Base-by-base conservation (phyloP, 2,329 filamentous ascomycete species). In the Botrytis medusae region DNA sequence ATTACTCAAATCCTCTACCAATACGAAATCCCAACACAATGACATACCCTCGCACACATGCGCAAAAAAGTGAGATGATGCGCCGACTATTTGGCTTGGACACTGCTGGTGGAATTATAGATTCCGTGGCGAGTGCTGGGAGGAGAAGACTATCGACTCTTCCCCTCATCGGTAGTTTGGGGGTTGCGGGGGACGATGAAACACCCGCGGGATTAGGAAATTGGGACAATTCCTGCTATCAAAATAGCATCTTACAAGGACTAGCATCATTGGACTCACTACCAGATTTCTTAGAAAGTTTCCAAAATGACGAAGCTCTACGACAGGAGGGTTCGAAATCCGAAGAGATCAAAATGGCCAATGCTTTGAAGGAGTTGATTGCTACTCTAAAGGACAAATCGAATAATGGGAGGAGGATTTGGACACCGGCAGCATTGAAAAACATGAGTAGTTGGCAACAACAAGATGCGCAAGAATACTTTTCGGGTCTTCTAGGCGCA, bases 391-490 rank as follows among this genome's bases (percentile, higher is more conserved):
- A 92, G 78, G 87, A 92, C 79, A 83, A 87, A 0, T 84, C 86
- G 14, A 93, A 94, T 78, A 91, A 93, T 75, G 93, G 93, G 12
- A 87, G 87, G 78, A 91, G 91, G 32, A 85, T 98, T 22, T 97
- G 93, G 93, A 94, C 94, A 10, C 93, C 93, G 0, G 84, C 88
- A 0, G 89, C 92, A 72, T 84, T 98, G 63, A 97, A 97, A 82
- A 95, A 91, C 16, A 97, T 98, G 91, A 95, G 92, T 82, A 97
- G 93, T 44, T 97, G 93, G 89, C 93, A 97, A 77, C 96, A 98
- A 81, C 96, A 99, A 82, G 96, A 99, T 83, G 96, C 96, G 8
- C 96, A 98, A 81, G 96, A 99, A 82, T 99, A 98, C 82, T 98
- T 93, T 79, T 95, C 94, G 25, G 97, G 95, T 79, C 87, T 99